Evolutionary conservation across 768 basidiomycete species (phyloP).

Genomic region (Boletus eberwhitei): DNA sequence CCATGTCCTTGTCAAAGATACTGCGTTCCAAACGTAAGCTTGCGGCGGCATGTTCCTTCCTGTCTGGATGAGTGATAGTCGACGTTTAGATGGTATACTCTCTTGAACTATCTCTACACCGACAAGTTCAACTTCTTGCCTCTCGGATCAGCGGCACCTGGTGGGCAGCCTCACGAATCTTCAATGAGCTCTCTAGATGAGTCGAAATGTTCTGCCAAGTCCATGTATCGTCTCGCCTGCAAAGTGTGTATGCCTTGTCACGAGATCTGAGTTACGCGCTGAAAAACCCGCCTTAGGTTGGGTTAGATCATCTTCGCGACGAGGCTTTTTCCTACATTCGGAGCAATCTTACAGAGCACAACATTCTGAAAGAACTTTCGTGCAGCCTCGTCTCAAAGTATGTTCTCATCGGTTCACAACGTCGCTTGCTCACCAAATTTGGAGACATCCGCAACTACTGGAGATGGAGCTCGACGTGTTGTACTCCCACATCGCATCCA

Average conservation of each 20-base stretch:
- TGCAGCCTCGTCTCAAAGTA: conserved; percentile 21
- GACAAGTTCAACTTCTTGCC: conserved; percentile 31
- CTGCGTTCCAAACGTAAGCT: conserved; percentile 29
- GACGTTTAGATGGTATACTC: conserved; percentile 35
- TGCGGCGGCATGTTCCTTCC: too few species aligned
- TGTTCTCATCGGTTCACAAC: background rate
- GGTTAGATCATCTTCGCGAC: conserved; percentile 17
- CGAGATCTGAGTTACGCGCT: background rate
- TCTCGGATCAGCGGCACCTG: conserved; percentile 18
- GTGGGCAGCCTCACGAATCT: background rate
- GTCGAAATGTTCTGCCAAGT: conserved; percentile 39
- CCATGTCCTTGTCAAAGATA: conserved; percentile 25
- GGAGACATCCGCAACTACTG: conserved; percentile 13
- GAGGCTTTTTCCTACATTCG: conserved; percentile 16
- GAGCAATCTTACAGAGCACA: conserved; percentile 16
- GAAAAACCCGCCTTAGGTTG: conserved; percentile 5
- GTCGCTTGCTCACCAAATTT: background rate
- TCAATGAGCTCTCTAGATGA: conserved; percentile 7
- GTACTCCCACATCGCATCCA: conserved; percentile 15
- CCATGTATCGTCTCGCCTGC: conserved; percentile 42
- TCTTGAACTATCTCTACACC: conserved; percentile 41
- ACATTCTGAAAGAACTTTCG: conserved; percentile 23
- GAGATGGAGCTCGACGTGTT: conserved; percentile 23
- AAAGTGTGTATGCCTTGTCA: conserved; percentile 26
- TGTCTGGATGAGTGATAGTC: background rate